Conservation (phyloP, 169 alveolate genomes). For the Neospora caninum region DNA sequence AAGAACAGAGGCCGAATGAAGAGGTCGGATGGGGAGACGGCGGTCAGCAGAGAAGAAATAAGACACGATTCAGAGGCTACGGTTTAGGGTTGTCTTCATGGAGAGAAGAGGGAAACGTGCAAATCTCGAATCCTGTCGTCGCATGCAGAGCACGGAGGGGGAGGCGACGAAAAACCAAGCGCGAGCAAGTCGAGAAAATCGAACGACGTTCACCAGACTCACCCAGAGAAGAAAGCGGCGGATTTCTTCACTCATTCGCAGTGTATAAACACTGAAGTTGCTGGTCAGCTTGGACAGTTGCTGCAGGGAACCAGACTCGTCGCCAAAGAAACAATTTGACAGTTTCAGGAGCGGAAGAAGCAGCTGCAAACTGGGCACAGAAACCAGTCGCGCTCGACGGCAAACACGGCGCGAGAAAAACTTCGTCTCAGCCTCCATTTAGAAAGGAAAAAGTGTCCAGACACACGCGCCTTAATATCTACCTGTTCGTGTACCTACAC, state of each 20-base stretch:
- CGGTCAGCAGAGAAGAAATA: neutral
- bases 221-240: slow-evolving; percentile 81
- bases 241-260: slow-evolving; percentile 87
- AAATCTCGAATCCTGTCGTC: too few relatives aligned
- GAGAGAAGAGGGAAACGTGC: neutral
- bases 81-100: neutral
- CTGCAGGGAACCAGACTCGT: neutral
- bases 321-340: too few relatives aligned
- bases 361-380: too few relatives aligned
- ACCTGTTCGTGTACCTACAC: neutral
- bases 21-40: neutral
- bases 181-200: too few relatives aligned
- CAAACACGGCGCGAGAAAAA: too few relatives aligned
- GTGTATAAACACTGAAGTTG: slow-evolving; percentile 88
- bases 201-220: neutral
- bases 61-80: neutral
- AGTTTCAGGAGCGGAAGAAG: too few relatives aligned
- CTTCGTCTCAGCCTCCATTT: too few relatives aligned
- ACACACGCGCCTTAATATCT: neutral
- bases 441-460: neutral
- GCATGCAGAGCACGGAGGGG: too few relatives aligned
- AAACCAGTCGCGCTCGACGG: too few relatives aligned
- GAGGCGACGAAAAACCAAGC: too few relatives aligned
- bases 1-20: too few relatives aligned
- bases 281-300: slow-evolving; percentile 82